Conservation (phyloP, 192 early-diverging fungal species). For the Coemansia sp. region DNA sequence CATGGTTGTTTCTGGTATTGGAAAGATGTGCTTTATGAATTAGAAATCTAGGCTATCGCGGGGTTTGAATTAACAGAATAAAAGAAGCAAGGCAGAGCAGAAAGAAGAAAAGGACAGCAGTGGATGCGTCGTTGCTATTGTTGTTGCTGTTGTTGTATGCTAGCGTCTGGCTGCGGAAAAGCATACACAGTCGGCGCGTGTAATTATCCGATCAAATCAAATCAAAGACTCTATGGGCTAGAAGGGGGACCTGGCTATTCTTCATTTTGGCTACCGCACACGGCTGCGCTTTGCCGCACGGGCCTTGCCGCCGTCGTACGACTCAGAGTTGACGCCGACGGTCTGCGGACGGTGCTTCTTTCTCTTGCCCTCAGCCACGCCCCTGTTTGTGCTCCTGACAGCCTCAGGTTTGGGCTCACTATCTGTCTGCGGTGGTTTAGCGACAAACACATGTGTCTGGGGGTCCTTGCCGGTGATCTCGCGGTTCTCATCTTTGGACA, state of each 20-base stretch:
- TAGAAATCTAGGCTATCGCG: no score
- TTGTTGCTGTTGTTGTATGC: background rate
- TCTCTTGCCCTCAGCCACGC: background rate
- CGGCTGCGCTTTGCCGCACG: background rate
- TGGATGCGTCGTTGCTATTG: no score
- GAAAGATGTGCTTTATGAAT: no score
- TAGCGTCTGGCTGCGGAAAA: background rate
- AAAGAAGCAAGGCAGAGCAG: background rate
- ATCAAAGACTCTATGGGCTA: background rate
- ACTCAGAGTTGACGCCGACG: slow-evolving; percentile 14
- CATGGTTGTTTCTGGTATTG: no score
- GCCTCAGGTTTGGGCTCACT: no score
- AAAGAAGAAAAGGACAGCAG: background rate
- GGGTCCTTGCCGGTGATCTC: slow-evolving; percentile 69
- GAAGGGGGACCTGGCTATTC: no score
- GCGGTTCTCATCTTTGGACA: slow-evolving; percentile 69
- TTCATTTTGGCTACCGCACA: no score
- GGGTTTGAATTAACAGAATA: background rate
- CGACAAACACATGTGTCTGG: slow-evolving; percentile 70
- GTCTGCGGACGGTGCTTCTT: background rate
- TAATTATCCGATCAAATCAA: no score
- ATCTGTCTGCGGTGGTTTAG: no score
- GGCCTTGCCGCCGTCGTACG: background rate
- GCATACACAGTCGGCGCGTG: background rate
- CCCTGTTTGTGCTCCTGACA: background rate